Conservation (phyloP, 495 filamentous ascomycete species). For the Talaromyces borbonicus region DNA sequence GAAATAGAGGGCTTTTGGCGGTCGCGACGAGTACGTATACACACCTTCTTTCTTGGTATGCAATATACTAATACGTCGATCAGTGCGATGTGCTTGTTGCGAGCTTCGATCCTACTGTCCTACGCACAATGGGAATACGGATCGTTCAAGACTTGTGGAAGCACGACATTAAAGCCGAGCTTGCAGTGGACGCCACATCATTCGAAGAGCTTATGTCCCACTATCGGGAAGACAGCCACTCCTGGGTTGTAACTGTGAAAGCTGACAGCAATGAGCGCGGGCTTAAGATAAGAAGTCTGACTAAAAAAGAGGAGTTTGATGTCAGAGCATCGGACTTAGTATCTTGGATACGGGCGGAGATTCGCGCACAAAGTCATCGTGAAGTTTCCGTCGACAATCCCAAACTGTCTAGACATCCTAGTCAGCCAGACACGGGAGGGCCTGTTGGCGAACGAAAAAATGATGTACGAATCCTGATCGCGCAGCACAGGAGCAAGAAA, state of each 20-base stretch:
- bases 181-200: slow-evolving; percentile 63
- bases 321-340: slow-evolving; percentile 64
- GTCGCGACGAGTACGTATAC: slow-evolving; percentile 48
- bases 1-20: slow-evolving; percentile 43
- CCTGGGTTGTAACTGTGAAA: slow-evolving; percentile 80
- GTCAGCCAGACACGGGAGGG: slow-evolving; percentile 29
- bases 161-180: slow-evolving; percentile 80
- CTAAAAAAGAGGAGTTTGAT: slow-evolving; percentile 74
- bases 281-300: slow-evolving; percentile 67
- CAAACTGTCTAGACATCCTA: slow-evolving; percentile 28
- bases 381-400: slow-evolving; percentile 38
- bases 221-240: slow-evolving; percentile 66
- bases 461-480: slow-evolving; percentile 73
- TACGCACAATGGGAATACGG: slow-evolving; percentile 64
- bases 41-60: neutral
- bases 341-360: slow-evolving; percentile 70
- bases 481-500: slow-evolving; percentile 80
- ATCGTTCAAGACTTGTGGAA: slow-evolving; percentile 73
- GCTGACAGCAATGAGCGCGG: slow-evolving; percentile 59
- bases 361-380: slow-evolving; percentile 63
- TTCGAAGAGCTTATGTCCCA: slow-evolving; percentile 61
- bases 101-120: slow-evolving; percentile 67
- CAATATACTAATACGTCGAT: slow-evolving; percentile 10
- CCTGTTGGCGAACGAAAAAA: slow-evolving; percentile 42
- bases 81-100: slow-evolving; percentile 84